phyloP scores from a whole-genome alignment of 257 asterid genomes.

The Pogostemon cablin region DNA sequence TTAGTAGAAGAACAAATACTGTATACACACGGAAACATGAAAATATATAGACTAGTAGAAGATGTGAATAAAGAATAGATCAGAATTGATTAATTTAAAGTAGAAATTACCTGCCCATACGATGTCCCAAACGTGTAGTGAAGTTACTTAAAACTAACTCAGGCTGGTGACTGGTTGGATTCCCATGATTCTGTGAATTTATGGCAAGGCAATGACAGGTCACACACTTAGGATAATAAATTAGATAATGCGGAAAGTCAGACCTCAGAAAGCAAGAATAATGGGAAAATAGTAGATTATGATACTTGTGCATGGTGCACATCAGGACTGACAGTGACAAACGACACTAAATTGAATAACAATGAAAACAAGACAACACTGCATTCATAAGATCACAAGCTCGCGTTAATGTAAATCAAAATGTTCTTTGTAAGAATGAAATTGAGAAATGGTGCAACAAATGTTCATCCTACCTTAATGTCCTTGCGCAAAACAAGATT shows the following conservation, averaged over 20 bases:
- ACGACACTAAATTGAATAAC: background rate
- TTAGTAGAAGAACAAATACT: background rate
- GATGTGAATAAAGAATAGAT: background rate
- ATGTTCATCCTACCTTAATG: conserved; percentile 56
- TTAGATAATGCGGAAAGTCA: conserved; percentile 5
- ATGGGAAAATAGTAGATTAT: background rate
- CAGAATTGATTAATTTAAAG: conserved; percentile 5
- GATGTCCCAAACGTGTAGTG: conserved; percentile 96
- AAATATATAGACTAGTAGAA: conserved; percentile 10
- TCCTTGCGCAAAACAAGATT: conserved; percentile 81
- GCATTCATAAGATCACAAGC: background rate
- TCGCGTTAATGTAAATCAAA: background rate
- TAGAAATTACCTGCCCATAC: conserved; percentile 74
- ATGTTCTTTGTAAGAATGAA: background rate
- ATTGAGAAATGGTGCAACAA: conserved; percentile 1
- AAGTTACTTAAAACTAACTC: conserved; percentile 84
- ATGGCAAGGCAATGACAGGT: conserved; percentile 9
- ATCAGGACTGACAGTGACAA: background rate
- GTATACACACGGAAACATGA: background rate
- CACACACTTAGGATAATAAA: conserved; percentile 13
- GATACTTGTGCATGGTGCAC: background rate
- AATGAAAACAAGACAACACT: background rate
- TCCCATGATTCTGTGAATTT: conserved; percentile 81
- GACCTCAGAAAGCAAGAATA: background rate
- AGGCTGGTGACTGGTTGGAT: conserved; percentile 90